These are phyloP conservation scores for Aspergillus udagawae DNA, from an alignment of 2,329 filamentous ascomycete species.

Conservation along the genomic window DNA sequence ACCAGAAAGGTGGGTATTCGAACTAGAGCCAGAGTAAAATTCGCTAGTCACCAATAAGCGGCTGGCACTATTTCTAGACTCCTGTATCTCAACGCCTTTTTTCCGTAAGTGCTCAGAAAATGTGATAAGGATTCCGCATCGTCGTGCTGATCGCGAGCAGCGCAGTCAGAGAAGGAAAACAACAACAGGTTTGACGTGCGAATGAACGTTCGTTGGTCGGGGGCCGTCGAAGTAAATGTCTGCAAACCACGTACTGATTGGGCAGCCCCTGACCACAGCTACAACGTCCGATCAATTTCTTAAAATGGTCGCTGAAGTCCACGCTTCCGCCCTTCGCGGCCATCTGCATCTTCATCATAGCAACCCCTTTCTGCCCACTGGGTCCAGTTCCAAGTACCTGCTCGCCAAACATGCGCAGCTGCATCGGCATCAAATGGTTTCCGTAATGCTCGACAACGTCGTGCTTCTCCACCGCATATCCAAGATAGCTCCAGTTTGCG, in stretches of 20 bases:
- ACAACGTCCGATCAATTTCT: not conserved
- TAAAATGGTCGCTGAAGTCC: not conserved
- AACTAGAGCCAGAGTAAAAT: too few species aligned
- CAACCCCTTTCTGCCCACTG: not conserved
- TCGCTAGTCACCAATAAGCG: not conserved
- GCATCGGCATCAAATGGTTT: not conserved
- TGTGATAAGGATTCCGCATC: not conserved
- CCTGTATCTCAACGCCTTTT: not conserved
- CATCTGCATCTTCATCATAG: not conserved
- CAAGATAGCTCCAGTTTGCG: not conserved
- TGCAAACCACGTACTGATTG: not conserved
- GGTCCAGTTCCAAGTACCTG: conserved; percentile 5
- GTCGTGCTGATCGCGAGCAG: not conserved
- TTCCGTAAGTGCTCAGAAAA: not conserved
- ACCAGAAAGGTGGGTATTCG: too few species aligned
- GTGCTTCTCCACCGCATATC: not conserved
- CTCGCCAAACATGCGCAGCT: conserved; percentile 8
- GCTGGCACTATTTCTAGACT: not conserved
- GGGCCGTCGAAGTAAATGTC: not conserved
- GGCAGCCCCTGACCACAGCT: not conserved
- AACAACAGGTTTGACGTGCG: not conserved
- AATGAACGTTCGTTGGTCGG: not conserved
- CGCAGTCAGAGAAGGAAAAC: not conserved
- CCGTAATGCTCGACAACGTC: conserved; percentile 1
- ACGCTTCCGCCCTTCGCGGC: not conserved